Conservation (phyloP, 1,284 basidiomycete genomes). For the Flammula alnicola region DNA sequence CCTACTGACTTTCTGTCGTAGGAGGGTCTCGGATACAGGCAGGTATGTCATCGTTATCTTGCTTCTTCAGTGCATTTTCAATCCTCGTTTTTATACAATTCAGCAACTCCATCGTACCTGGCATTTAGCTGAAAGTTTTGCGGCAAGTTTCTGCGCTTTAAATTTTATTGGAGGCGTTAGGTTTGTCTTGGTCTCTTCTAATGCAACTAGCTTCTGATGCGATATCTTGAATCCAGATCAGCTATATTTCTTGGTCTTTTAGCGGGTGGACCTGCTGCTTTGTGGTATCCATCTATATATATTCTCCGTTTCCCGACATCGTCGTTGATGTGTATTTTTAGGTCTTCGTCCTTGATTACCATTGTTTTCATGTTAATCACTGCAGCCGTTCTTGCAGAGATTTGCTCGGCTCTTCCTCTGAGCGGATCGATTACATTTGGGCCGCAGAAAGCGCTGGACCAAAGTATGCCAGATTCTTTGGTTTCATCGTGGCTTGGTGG, state of each 20-base stretch:
- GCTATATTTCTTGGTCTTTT: constrained; percentile 80
- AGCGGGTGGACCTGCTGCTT: constrained; percentile 84
- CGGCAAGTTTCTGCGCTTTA: constrained; percentile 81
- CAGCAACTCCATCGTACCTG: constrained; percentile 85
- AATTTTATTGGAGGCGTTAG: constrained; percentile 87
- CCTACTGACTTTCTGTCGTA: constrained; percentile 58
- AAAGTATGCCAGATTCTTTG: constrained; percentile 82
- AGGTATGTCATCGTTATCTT: constrained; percentile 50
- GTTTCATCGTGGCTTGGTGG: constrained; percentile 91
- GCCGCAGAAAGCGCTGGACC: constrained; percentile 86
- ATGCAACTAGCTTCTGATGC: neutral
- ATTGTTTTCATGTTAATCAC: constrained; percentile 86
- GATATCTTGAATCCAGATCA: constrained; percentile 48
- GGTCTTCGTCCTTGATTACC: constrained; percentile 82
- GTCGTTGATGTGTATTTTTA: constrained; percentile 32
- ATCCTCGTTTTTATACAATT: constrained; percentile 15
- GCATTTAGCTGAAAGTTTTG: constrained; percentile 81
- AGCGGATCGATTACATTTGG: constrained; percentile 93
- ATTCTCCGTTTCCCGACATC: neutral
- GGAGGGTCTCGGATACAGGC: constrained; percentile 82
- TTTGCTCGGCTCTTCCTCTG: constrained; percentile 83
- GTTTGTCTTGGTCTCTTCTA: constrained; percentile 40
- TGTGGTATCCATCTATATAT: constrained; percentile 71
- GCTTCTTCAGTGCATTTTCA: constrained; percentile 7
- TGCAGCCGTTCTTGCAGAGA: constrained; percentile 82